These are phyloP conservation scores for Tephrocybe sp. DNA, from an alignment of 768 basidiomycete species.

Conservation along the genomic window DNA sequence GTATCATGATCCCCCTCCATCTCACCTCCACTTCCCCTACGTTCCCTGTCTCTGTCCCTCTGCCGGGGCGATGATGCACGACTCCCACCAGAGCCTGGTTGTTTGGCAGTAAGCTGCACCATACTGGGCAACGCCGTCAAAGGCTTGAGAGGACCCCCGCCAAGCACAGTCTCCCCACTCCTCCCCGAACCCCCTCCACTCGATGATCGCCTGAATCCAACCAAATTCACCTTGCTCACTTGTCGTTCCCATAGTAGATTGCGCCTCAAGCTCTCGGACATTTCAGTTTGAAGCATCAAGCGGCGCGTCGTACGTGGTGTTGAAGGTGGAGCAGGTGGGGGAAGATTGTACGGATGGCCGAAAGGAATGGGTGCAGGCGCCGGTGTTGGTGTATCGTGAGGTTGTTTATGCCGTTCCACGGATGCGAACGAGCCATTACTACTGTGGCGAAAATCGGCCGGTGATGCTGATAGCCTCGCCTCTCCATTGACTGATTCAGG, in stretches of 20 bases:
- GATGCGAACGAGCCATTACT: not conserved
- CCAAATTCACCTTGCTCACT: constrained; percentile 52
- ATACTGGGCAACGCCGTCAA: constrained; percentile 36
- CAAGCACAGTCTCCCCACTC: constrained; percentile 17
- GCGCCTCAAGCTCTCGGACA: constrained; percentile 80
- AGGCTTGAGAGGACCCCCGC: constrained; percentile 26
- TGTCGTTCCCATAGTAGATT: constrained; percentile 83
- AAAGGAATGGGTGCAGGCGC: constrained; percentile 56
- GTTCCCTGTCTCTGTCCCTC: constrained; percentile 11
- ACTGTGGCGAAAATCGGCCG: not conserved
- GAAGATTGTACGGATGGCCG: constrained; percentile 72
- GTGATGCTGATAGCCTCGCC: not conserved
- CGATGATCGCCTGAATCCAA: constrained; percentile 31
- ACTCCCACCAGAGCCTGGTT: constrained; percentile 12
- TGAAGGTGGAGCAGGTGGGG: constrained; percentile 61
- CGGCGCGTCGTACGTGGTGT: constrained; percentile 86
- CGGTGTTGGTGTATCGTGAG: constrained; percentile 4
- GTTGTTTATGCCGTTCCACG: constrained; percentile 12
- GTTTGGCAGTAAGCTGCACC: constrained; percentile 41
- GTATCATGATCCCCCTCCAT: constrained; percentile 31
- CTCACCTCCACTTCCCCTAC: constrained; percentile 16
- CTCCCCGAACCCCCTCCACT: constrained; percentile 25
- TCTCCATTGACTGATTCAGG: not conserved
- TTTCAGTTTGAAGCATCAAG: constrained; percentile 80
- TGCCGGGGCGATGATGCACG: not conserved